Percentiles rank a stretch among this genome's conserved stretches.
These are phyloP conservation scores for Nelumbo lutea DNA, from an alignment of 164 flowering plant genomes.

Conservation along the genomic window DNA sequence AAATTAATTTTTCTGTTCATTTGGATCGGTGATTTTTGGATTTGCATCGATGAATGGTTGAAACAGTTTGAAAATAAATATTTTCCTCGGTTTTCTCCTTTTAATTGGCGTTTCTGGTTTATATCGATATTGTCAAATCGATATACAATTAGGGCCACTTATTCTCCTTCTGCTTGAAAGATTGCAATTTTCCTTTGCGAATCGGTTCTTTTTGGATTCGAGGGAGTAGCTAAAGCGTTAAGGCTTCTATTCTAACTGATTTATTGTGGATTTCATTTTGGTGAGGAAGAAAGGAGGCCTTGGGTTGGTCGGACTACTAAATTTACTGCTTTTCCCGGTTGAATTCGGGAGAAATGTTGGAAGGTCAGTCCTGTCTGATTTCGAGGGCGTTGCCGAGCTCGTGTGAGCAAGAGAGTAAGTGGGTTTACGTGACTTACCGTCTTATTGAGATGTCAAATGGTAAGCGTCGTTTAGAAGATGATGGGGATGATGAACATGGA, in stretches of 20 bases:
- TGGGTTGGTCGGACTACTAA: slow-evolving; percentile 7
- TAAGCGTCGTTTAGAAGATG: slow-evolving; percentile 36
- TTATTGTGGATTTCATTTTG: slow-evolving; percentile 14
- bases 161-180: neutral
- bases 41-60: slow-evolving; percentile 1
- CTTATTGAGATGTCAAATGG: slow-evolving; percentile 19
- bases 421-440: slow-evolving; percentile 26
- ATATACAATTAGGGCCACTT: neutral
- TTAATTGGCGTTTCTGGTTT: neutral
- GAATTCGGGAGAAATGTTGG: slow-evolving; percentile 26
- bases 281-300: slow-evolving; percentile 21
- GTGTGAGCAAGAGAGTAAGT: slow-evolving; percentile 30
- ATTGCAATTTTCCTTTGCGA: neutral
- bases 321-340: slow-evolving; percentile 8
- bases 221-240: neutral
- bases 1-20: neutral
- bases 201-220: neutral
- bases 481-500: slow-evolving; percentile 21
- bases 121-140: neutral
- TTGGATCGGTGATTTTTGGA: slow-evolving; percentile 5
- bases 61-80: slow-evolving; percentile 2
- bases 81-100: neutral
- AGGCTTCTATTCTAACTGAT: neutral
- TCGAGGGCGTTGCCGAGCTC: slow-evolving; percentile 30
- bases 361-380: slow-evolving; percentile 27